phyloP scores from a whole-genome alignment of 2,329 filamentous ascomycete genomes.

The Alternaria consortialis region DNA sequence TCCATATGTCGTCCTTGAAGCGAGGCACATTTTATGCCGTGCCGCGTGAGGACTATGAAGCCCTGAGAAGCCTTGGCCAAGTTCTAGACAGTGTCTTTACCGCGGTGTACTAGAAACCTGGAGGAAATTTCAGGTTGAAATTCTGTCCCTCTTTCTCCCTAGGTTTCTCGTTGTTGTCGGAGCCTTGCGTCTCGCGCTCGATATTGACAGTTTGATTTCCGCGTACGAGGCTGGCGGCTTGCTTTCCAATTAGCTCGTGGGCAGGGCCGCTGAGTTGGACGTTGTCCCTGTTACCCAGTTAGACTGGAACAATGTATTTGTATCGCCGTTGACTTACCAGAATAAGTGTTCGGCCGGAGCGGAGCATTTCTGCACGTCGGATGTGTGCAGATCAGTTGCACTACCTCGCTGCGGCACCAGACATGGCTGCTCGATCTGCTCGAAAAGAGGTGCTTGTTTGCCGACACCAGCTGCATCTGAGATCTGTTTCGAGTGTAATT shows the following conservation, averaged over 20 bases:
- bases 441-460: slow-evolving; percentile 44
- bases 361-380: slow-evolving; percentile 40
- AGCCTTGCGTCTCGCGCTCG: slow-evolving; percentile 26
- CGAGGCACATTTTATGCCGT: slow-evolving; percentile 12
- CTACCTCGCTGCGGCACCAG: slow-evolving; percentile 28
- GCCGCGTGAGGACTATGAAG: background rate
- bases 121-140: slow-evolving; percentile 46
- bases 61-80: slow-evolving; percentile 15
- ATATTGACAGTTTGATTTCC: slow-evolving; percentile 43
- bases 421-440: slow-evolving; percentile 48
- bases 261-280: slow-evolving; percentile 47
- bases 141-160: slow-evolving; percentile 21
- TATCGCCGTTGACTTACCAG: slow-evolving; percentile 40
- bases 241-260: slow-evolving; percentile 48
- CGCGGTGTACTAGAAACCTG: slow-evolving; percentile 39
- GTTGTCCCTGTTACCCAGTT: slow-evolving; percentile 45
- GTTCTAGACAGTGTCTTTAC: slow-evolving; percentile 29
- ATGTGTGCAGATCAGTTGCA: slow-evolving; percentile 36
- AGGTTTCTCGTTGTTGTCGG: slow-evolving; percentile 25
- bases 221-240: slow-evolving; percentile 46
- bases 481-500: slow-evolving; percentile 43
- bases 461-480: slow-evolving; percentile 45
- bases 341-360: slow-evolving; percentile 46
- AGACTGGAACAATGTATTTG: slow-evolving; percentile 46
- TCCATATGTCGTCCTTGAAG: slow-evolving; percentile 4